phyloP scores from a whole-genome alignment of 2,329 filamentous ascomycete species.

The Trichoderma hamatum region DNA sequence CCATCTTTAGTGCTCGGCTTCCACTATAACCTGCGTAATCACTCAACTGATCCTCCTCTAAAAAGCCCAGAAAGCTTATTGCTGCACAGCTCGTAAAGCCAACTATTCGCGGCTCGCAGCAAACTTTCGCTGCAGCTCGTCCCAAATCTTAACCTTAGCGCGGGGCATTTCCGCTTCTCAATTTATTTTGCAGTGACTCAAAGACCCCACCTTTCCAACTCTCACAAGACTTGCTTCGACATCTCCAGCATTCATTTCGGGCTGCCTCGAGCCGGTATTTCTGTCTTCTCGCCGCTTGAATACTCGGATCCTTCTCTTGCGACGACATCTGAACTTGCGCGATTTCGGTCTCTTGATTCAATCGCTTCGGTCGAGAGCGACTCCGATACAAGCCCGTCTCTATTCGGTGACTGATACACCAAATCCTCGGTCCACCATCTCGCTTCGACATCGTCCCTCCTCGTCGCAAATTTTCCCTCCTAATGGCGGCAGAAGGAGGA shows the following conservation, averaged over 20 bases:
- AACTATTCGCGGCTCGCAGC: neutral
- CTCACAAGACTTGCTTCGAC: conserved; percentile 24
- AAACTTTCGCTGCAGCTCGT: conserved; percentile 10
- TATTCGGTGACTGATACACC: neutral
- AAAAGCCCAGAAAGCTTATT: neutral
- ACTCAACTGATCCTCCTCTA: neutral
- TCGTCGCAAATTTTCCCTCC: neutral
- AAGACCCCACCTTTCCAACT: conserved; percentile 27
- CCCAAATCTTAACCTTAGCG: conserved; percentile 35
- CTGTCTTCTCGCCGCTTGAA: conserved; percentile 6
- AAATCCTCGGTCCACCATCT: neutral
- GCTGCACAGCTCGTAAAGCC: neutral
- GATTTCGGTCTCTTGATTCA: neutral
- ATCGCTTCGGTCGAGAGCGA: neutral
- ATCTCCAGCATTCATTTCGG: conserved; percentile 1
- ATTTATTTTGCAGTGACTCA: conserved; percentile 43
- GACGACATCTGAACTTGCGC: neutral
- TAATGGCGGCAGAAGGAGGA: conserved; percentile 41
- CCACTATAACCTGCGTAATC: neutral
- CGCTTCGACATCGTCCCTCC: neutral
- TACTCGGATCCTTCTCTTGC: neutral
- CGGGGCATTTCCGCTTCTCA: conserved; percentile 36
- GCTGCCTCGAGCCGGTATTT: neutral
- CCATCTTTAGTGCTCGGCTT: neutral
- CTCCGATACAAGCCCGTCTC: neutral